These are phyloP conservation scores for Geranomyces variabilis DNA, from an alignment of 192 early-diverging fungal species.

Conservation along the genomic window DNA sequence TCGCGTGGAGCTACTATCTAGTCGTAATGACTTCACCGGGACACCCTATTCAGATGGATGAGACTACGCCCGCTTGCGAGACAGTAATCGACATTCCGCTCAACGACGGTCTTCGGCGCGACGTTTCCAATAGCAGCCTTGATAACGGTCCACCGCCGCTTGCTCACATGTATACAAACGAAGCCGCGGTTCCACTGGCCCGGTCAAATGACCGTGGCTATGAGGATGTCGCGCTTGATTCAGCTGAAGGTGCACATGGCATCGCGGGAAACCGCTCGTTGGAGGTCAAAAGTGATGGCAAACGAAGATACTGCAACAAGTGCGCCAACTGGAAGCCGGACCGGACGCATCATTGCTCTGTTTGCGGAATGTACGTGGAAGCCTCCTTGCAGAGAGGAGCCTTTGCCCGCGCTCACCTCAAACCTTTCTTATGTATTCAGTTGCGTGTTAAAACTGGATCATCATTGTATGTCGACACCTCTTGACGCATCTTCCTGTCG, in stretches of 20 bases:
- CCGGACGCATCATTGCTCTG: conserved; percentile 54
- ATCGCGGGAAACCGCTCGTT: conserved; percentile 17
- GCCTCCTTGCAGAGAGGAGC: not conserved
- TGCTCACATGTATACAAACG: not conserved
- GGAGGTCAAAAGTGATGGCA: conserved; percentile 51
- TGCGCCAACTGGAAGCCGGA: conserved; percentile 54
- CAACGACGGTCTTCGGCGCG: not conserved
- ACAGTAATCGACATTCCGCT: not conserved
- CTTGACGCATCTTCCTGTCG: not conserved
- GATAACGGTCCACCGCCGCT: not conserved
- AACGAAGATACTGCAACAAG: conserved; percentile 48
- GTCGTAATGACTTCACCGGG: conserved; percentile 32
- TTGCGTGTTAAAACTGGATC: conserved; percentile 49
- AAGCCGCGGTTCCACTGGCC: not conserved
- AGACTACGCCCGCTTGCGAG: not conserved
- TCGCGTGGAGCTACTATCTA: conserved; percentile 29
- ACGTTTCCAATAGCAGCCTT: not conserved
- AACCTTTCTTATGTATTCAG: conserved; percentile 2
- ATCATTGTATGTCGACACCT: conserved; percentile 44
- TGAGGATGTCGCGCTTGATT: conserved; percentile 1
- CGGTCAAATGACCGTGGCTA: not conserved
- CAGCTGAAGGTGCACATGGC: not conserved
- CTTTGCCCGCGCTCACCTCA: not conserved
- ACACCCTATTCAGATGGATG: conserved; percentile 5
- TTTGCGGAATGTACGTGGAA: conserved; percentile 43